A percentile compares a stretch with the other conserved stretches of the same genome.
phyloP scores from a whole-genome alignment of 192 early-diverging fungal species.

The Backusella psychrophila region DNA sequence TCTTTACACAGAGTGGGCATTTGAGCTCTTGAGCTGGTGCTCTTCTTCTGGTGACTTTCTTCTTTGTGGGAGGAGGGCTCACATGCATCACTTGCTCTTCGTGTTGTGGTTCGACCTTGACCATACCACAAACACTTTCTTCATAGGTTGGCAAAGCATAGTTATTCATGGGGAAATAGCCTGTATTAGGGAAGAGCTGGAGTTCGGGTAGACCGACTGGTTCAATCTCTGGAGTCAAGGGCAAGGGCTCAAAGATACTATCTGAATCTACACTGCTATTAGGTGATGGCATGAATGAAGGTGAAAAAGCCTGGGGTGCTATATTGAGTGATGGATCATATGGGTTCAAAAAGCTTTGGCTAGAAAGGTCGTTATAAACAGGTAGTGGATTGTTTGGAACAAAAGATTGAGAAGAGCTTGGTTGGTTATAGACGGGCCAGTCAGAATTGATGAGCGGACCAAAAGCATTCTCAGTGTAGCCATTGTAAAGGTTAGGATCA shows the following conservation, averaged over 20 bases:
- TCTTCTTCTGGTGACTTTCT: not conserved
- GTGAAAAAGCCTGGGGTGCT: not conserved
- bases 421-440: not conserved
- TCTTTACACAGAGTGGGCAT: constrained; percentile 18
- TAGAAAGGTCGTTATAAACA: not conserved
- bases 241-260: not conserved
- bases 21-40: not conserved
- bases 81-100: not conserved
- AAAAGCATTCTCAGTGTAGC: not conserved
- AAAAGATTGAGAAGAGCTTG: not conserved
- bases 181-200: not conserved
- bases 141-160: not conserved
- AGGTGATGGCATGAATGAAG: not conserved
- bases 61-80: not conserved
- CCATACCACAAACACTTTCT: no score
- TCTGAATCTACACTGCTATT: not conserved
- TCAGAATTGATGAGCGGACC: not conserved
- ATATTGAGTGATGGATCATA: not conserved
- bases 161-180: not conserved
- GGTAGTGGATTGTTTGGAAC: not conserved
- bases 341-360: not conserved
- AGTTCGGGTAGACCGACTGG: not conserved
- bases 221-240: not conserved
- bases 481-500: not conserved
- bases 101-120: not conserved